Percentiles rank a stretch among this genome's conserved stretches.
phyloP scores from a whole-genome alignment of 768 basidiomycete species.

The Tylopilus vinaceipallidus region DNA sequence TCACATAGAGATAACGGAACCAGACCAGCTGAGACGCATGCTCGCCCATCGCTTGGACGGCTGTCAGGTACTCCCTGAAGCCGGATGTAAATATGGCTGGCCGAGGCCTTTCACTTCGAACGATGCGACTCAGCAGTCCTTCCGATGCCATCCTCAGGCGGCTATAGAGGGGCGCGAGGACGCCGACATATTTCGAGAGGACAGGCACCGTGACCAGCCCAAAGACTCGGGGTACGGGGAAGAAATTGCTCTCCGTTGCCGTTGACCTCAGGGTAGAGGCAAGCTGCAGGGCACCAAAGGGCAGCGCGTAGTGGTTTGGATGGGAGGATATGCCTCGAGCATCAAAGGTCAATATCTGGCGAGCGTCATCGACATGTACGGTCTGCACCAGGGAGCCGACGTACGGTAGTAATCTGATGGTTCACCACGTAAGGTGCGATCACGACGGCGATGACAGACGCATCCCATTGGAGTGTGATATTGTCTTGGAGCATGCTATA shows the following conservation, averaged over 20 bases:
- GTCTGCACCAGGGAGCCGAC: slow-evolving; percentile 19
- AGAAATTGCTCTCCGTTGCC: slow-evolving; percentile 29
- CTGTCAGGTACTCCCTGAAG: slow-evolving; percentile 49
- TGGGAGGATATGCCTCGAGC: slow-evolving; percentile 72
- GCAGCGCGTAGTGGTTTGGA: slow-evolving; percentile 81
- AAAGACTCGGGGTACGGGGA: slow-evolving; percentile 45
- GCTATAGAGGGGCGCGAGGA: slow-evolving; percentile 47
- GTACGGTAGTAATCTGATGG: slow-evolving; percentile 62
- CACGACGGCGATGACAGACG: slow-evolving; percentile 53
- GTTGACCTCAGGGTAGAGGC: slow-evolving; percentile 29
- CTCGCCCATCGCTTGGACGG: slow-evolving; percentile 65
- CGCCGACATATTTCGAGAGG: slow-evolving; percentile 57
- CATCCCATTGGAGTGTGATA: slow-evolving; percentile 64
- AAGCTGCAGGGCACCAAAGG: slow-evolving; percentile 50
- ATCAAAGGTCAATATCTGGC: slow-evolving; percentile 87
- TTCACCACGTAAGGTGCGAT: slow-evolving; percentile 56
- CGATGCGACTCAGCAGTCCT: slow-evolving; percentile 3
- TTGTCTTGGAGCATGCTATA: slow-evolving; percentile 70
- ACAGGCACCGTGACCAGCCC: slow-evolving; percentile 59
- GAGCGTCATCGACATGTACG: neutral
- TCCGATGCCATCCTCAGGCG: slow-evolving; percentile 42
- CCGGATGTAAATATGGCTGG: slow-evolving; percentile 54
- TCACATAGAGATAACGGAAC: slow-evolving; percentile 86
- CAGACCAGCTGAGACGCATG: slow-evolving; percentile 81
- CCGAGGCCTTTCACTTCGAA: neutral